phyloP scores from a whole-genome alignment of 2,329 filamentous ascomycete genomes.

The Xylariaceae sp. region DNA sequence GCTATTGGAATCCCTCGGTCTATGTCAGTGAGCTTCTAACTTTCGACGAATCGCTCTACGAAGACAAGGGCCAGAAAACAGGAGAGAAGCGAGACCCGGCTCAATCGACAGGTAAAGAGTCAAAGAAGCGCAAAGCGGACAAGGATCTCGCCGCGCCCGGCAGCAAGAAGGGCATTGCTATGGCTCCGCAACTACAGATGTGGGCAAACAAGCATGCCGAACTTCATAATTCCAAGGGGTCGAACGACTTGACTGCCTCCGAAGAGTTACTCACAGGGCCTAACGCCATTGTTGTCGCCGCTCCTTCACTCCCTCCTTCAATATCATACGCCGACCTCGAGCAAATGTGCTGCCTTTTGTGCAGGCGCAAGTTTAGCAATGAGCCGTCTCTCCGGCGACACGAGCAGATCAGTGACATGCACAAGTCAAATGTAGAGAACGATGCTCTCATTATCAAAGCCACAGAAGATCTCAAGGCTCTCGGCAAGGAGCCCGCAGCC shows the following conservation, averaged over 20 bases:
- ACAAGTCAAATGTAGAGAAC: constrained; percentile 33
- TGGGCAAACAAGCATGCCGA: constrained; percentile 70
- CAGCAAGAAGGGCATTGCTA: constrained; percentile 49
- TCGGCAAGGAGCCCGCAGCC: constrained; percentile 32
- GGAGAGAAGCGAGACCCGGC: constrained; percentile 34
- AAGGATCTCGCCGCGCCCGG: constrained; percentile 34
- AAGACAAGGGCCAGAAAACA: constrained; percentile 36
- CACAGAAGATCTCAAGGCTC: constrained; percentile 27
- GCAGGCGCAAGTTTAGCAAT: constrained; percentile 39
- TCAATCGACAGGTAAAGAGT: constrained; percentile 27
- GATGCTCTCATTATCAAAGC: constrained; percentile 29
- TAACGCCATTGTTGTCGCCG: constrained; percentile 11
- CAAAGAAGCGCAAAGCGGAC: constrained; percentile 45
- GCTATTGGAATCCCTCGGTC: constrained; percentile 72
- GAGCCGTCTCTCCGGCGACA: constrained; percentile 39
- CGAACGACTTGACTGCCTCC: constrained; percentile 26
- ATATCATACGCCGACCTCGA: constrained; percentile 59
- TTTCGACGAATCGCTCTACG: constrained; percentile 46
- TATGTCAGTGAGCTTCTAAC: constrained; percentile 65
- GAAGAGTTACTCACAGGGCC: constrained; percentile 24
- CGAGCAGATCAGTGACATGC: constrained; percentile 42
- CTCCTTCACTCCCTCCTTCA: constrained; percentile 29
- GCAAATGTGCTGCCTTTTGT: constrained; percentile 40
- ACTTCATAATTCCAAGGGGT: constrained; percentile 51
- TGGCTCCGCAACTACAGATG: constrained; percentile 64